Evolutionary conservation across 2,329 filamentous ascomycete genomes (phyloP).

Genomic region (Talaromyces verruculosus): DNA sequence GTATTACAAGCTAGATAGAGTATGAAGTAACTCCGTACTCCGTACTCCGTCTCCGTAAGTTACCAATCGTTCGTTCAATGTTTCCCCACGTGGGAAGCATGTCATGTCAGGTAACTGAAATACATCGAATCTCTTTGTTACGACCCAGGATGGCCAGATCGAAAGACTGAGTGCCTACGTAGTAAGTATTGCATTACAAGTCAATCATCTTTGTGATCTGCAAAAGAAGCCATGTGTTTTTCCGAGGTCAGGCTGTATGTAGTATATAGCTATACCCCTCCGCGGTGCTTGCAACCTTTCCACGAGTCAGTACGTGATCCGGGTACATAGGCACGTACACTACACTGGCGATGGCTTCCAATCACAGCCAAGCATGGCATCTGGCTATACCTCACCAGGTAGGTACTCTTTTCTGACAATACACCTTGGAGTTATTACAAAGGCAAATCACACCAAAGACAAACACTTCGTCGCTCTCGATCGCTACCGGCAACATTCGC

Average conservation of each 20-base stretch:
- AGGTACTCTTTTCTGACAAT: background rate
- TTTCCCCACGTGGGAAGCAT: background rate
- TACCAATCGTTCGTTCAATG: background rate
- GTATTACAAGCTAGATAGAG: too few species aligned
- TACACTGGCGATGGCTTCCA: background rate
- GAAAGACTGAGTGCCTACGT: background rate
- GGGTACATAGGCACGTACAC: background rate
- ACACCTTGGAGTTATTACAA: background rate
- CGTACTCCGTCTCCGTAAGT: background rate
- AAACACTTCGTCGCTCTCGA: constrained; percentile 31
- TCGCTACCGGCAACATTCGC: constrained; percentile 24
- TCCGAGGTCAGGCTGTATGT: background rate
- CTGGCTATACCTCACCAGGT: background rate
- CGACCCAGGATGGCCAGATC: background rate
- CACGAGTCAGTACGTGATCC: background rate
- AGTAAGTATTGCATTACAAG: background rate
- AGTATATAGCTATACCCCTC: background rate
- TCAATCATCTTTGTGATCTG: background rate
- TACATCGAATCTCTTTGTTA: background rate
- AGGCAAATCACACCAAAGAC: constrained; percentile 34
- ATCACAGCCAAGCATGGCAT: background rate
- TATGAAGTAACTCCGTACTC: constrained; percentile 1
- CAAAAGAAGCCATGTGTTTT: background rate
- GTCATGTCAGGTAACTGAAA: background rate
- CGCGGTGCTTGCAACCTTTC: background rate